Percentiles rank a stretch among this genome's conserved stretches.
Conservation (phyloP, 129 eudicot genomes). For the Tagetes erecta region DNA sequence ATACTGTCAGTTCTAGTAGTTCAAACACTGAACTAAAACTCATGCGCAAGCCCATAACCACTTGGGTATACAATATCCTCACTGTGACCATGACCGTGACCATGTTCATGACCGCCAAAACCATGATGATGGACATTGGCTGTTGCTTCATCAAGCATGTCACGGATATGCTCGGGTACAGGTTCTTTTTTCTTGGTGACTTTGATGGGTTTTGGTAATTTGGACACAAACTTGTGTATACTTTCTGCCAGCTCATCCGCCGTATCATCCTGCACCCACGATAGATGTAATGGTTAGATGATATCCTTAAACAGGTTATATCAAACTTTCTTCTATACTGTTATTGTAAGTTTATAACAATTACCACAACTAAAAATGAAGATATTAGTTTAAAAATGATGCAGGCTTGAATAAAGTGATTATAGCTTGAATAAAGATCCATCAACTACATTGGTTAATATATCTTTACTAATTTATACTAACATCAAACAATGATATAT, state of each 20-base stretch:
- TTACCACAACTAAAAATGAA: not conserved
- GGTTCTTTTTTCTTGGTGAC: slow-evolving; percentile 50
- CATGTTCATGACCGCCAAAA: slow-evolving; percentile 40
- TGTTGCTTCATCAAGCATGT: slow-evolving; percentile 50
- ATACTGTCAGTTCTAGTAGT: not conserved
- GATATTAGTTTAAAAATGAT: not conserved
- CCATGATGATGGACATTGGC: slow-evolving; percentile 38
- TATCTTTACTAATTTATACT: slow-evolving; percentile 2
- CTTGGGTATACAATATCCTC: slow-evolving; percentile 20
- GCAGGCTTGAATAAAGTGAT: no score
- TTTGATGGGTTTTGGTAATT: slow-evolving; percentile 59
- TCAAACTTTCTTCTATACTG: slow-evolving; percentile 2
- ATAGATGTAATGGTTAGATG: slow-evolving; percentile 14
- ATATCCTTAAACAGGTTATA: not conserved
- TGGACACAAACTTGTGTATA: slow-evolving; percentile 55
- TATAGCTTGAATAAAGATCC: not conserved
- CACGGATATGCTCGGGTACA: slow-evolving; percentile 53
- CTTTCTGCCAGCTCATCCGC: slow-evolving; percentile 67
- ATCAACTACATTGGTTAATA: not conserved
- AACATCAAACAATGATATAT: not conserved
- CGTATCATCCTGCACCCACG: slow-evolving; percentile 54
- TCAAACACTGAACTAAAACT: not conserved
- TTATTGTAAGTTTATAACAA: no score
- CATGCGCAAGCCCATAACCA: slow-evolving; percentile 7
- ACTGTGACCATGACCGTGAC: slow-evolving; percentile 39